A percentile compares a stretch with the other conserved stretches of the same genome.
Evolutionary conservation across 371 early-diverging fungal species (phyloP).

Genomic region (Saksenaea vasiformis): DNA sequence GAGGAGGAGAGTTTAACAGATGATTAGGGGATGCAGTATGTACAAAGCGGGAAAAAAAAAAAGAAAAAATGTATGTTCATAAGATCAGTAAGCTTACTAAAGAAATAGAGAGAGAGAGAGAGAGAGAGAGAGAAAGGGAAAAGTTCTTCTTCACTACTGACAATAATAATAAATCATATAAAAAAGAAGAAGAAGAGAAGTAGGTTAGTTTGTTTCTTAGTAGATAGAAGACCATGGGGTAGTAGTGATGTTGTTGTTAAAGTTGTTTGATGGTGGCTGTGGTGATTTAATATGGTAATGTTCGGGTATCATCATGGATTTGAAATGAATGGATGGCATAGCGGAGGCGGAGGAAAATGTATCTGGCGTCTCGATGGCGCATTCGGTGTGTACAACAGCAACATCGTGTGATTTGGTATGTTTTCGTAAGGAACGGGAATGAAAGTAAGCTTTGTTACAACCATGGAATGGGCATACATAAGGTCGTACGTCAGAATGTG

Average conservation of each 20-base stretch:
- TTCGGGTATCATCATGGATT: not conserved
- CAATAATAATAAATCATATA: too few species aligned
- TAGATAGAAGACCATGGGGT: not conserved
- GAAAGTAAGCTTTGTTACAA: slow-evolving; percentile 29
- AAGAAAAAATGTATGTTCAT: too few species aligned
- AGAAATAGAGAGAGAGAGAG: too few species aligned
- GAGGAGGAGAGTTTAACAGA: too few species aligned
- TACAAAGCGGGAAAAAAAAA: too few species aligned
- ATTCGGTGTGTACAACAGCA: not conserved
- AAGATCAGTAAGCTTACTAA: too few species aligned
- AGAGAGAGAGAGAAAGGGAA: too few species aligned
- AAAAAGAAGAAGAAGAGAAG: too few species aligned
- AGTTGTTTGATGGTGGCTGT: not conserved
- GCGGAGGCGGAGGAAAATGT: not conserved
- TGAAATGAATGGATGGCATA: not conserved
- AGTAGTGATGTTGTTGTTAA: not conserved
- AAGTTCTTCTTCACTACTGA: too few species aligned
- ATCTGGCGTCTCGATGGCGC: not conserved
- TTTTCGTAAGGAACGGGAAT: slow-evolving; percentile 26
- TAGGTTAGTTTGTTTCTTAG: too few species aligned
- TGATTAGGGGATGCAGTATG: too few species aligned
- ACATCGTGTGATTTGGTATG: slow-evolving; percentile 20
- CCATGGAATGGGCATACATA: slow-evolving; percentile 20
- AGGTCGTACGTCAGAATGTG: slow-evolving; percentile 79
- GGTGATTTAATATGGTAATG: not conserved